Conservation (phyloP, 1,284 basidiomycete genomes). For the Mycena sp. region DNA sequence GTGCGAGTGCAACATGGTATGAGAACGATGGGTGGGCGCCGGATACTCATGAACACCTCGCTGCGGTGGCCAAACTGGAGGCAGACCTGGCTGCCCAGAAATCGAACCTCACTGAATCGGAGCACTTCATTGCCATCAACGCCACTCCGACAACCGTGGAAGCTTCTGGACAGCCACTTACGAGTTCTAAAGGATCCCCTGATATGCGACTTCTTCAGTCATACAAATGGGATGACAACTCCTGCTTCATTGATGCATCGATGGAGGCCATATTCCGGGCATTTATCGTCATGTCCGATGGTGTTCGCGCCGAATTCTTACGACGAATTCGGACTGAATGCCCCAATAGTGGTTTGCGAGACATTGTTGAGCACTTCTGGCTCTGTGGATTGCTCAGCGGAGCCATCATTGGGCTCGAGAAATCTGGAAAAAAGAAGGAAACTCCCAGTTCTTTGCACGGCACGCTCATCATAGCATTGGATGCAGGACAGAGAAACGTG, state of each 20-base stretch:
- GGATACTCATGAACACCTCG: not conserved
- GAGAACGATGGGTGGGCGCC: not conserved
- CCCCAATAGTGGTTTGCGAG: not conserved
- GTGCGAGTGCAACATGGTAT: too few species aligned
- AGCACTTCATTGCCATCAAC: not conserved
- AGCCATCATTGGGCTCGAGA: too few species aligned
- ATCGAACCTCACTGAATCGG: not conserved
- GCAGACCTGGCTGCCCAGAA: not conserved
- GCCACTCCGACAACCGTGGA: too few species aligned
- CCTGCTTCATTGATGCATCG: conserved; percentile 1
- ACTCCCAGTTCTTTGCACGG: not conserved
- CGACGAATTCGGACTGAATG: not conserved
- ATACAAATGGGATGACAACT: not conserved
- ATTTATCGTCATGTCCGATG: not conserved
- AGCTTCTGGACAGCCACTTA: not conserved
- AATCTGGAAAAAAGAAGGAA: not conserved
- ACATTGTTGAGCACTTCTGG: not conserved
- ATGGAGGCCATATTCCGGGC: not conserved
- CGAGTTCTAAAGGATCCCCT: not conserved
- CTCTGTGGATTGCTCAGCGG: not conserved
- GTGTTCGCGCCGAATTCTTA: not conserved
- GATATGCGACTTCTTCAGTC: not conserved
- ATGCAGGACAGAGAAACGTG: not conserved
- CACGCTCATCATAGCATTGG: not conserved
- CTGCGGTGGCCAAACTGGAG: not conserved